Base-by-base conservation (phyloP, 2,329 filamentous ascomycete species). In the Calonectria hongkongensis region DNA sequence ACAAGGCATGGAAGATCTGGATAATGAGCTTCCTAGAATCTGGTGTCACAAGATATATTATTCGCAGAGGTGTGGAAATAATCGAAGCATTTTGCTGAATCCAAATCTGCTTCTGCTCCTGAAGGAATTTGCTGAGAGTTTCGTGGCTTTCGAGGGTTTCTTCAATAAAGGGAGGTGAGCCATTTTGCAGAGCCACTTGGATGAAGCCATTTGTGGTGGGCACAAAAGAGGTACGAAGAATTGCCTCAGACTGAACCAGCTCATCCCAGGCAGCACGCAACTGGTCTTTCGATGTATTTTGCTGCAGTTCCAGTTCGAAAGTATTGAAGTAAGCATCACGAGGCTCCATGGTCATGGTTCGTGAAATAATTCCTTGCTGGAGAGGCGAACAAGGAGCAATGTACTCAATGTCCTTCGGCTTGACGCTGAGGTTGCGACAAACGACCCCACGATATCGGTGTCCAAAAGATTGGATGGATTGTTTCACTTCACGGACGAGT, bases 301-400 rank as follows among this genome's bases (percentile, higher is more conserved):
- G 70, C 0, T 82, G 69, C 0, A 98, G 82, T 0, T 85, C 77
- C 51, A 96, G 91, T 0, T 83, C 84, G 79, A 98, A 98, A 0
- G 88, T 87, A 70, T 95, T 95, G 82, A 96, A 97, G 80, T 98
- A 98, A 0, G 93, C 84, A 0, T 88, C 86, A 0, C 85, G 81
- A 0, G 88, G 84, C 21, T 86, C 91, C 12, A 91, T 80, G 0
- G 83, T 89, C 45, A 94, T 81, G 28, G 92, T 92, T 62, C 92
- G 89, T 7, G 93, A 93, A 63, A 98, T 91, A 86, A 98, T 96
- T 0, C 95, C 96, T 81, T 96, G 92, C 79, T 98, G 96, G 1
- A 98, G 85, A 0, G 95, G 90, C 0, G 96, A 97, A 80, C 96
- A 98, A 4, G 95, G 96, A 0, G 91, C 91, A 65, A 98, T 90